Conservation (phyloP, 73 alveolate species). For the Paramecium sonneborni region DNA sequence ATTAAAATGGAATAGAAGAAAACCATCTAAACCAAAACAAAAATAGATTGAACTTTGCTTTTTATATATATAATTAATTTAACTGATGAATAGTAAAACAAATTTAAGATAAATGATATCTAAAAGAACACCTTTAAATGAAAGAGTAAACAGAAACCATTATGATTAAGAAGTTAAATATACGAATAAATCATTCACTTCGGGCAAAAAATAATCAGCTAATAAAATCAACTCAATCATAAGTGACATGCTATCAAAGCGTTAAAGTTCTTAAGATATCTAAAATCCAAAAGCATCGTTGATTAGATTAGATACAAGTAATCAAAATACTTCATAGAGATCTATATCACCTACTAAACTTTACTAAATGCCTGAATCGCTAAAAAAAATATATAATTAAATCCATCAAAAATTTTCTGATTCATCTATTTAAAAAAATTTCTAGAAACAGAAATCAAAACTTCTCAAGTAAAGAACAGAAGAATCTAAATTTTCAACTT, state of each 20-base stretch:
- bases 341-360: slow-evolving; percentile 9
- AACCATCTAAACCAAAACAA: not conserved
- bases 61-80: not conserved
- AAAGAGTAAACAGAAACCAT: not conserved
- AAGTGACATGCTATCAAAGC: not conserved
- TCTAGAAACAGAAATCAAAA: not conserved
- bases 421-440: not conserved
- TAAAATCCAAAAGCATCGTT: not conserved
- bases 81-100: slow-evolving; percentile 33
- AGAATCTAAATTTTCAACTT: not conserved
- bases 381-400: not conserved
- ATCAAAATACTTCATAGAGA: not conserved
- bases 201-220: slow-evolving; percentile 22
- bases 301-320: not conserved
- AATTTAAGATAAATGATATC: slow-evolving; percentile 14
- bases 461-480: slow-evolving; percentile 6
- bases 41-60: not conserved
- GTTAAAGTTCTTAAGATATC: slow-evolving; percentile 9
- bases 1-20: not conserved
- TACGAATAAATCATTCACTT: slow-evolving; percentile 11
- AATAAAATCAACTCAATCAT: slow-evolving; percentile 26
- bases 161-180: not conserved
- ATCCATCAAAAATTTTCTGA: not conserved
- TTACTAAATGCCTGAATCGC: slow-evolving; percentile 17
- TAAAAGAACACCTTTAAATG: not conserved